Percentiles rank a stretch among this genome's conserved stretches.
These are phyloP conservation scores for Silene uniflora DNA, from an alignment of 148 eudicot species.

Conservation along the genomic window DNA sequence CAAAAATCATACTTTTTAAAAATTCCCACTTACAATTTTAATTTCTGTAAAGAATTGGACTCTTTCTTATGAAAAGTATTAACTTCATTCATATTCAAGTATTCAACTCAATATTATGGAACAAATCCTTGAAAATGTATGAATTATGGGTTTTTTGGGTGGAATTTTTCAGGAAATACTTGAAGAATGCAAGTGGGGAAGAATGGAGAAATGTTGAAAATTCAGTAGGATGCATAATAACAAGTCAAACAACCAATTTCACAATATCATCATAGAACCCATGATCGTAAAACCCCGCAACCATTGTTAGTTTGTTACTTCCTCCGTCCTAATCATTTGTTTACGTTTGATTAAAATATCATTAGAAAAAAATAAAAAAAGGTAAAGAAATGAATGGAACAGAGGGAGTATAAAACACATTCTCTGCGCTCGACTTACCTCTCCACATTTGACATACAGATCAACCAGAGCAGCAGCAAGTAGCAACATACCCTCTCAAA, in stretches of 20 bases:
- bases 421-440: conserved; percentile 40
- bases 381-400: too few relatives aligned
- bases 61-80: not conserved
- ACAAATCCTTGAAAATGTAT: too few relatives aligned
- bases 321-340: conserved; percentile 34
- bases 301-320: conserved; percentile 92
- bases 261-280: conserved; percentile 45
- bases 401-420: conserved; percentile 34
- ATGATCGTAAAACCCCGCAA: conserved; percentile 61
- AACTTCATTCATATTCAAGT: conserved; percentile 10
- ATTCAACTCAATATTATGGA: not conserved
- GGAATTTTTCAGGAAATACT: not conserved
- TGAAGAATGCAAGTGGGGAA: not conserved
- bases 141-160: not conserved
- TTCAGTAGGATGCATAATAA: conserved; percentile 53
- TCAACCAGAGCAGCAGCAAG: conserved; percentile 49
- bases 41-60: conserved; percentile 17
- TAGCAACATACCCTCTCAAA: too few relatives aligned
- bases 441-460: conserved; percentile 72
- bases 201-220: not conserved
- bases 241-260: conserved; percentile 32
- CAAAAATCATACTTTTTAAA: not conserved
- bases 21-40: not conserved
- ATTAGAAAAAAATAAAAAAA: too few relatives aligned
- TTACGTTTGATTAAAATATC: too few relatives aligned